phyloP scores from a whole-genome alignment of 73 alveolate genomes.

The Loxodes magnus region DNA sequence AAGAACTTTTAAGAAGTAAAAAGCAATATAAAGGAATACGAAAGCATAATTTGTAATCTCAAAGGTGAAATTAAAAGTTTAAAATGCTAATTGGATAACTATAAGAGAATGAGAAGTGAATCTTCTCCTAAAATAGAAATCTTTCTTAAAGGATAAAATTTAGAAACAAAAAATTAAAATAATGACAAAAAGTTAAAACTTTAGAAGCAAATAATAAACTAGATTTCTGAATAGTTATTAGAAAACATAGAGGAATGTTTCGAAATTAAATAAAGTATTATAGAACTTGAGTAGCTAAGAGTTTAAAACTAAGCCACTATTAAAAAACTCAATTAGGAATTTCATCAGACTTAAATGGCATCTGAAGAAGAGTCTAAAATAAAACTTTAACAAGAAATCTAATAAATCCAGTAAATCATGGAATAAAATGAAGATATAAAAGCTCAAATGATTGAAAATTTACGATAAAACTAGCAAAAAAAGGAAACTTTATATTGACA shows the following conservation, averaged over 20 bases:
- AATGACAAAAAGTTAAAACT: neutral
- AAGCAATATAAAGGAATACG: conserved; percentile 55
- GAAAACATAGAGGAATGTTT: conserved; percentile 13
- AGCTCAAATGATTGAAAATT: conserved; percentile 7
- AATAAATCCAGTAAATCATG: conserved; percentile 9
- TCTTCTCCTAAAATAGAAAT: neutral
- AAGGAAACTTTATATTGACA: neutral
- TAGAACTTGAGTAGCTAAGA: conserved; percentile 15
- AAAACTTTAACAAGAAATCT: neutral
- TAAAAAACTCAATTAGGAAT: neutral
- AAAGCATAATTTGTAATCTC: conserved; percentile 48
- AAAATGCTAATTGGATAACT: conserved; percentile 24
- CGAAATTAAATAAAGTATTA: conserved; percentile 12
- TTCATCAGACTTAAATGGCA: neutral
- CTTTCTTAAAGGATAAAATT: neutral
- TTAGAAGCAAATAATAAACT: too few relatives aligned
- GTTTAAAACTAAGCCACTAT: conserved; percentile 3
- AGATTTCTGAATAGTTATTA: neutral
- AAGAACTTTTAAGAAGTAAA: conserved; percentile 69
- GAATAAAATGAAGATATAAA: conserved; percentile 20
- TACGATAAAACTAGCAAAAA: neutral
- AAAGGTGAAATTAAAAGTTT: conserved; percentile 46
- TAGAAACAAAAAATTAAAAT: conserved; percentile 1
- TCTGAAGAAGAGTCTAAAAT: neutral
- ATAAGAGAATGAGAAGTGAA: neutral